Evolutionary conservation across 306 rosid genomes (phyloP), one percentile per base, ranked within the genome.

Genomic region (Begonia masoniana): DNA sequence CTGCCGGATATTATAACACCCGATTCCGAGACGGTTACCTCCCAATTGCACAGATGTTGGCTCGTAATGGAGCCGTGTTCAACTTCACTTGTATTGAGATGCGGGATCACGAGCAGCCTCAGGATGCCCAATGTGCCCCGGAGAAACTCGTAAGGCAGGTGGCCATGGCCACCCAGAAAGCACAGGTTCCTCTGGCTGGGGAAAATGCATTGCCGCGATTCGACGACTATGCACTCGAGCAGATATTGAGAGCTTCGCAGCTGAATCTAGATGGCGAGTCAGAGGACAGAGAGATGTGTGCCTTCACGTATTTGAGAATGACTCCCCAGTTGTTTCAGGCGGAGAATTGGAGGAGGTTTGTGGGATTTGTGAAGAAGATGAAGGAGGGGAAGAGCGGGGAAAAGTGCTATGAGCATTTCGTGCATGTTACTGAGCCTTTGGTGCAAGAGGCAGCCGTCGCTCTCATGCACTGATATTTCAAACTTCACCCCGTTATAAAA

Each of bases 1-100:
- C 99, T 7, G 99, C 99, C 14, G 99, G 99, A 19, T 92, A 92
- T 41, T 92, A 86, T 75, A 92, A 92, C 80, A 92, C 99, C 46
- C 71, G 95, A 0, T 58, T 59, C 67, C 84, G 58, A 0, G 96
- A 92, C 11, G 99, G 99, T 4, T 92, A 92, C 78, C 71, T 83
- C 41, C 96, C 96, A 0, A 79, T 92, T 43, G 96, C 99, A 43
- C 93, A 76, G 48, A 92, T 92, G 99, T 16, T 92, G 35, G 96
- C 93, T 0, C 93, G 96, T 52, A 88, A 92, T n/a, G 88, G 77
- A 5, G 99, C 96, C 19, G 16, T 92, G 7, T 86, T 92, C 80
- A 92, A 92, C 45, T 92, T 92, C 78, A 92, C 99, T 0, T 92
- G 99, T 52, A 74, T 92, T 0, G 99, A 92, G 72, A 92, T 92